A percentile compares a stretch with the other conserved stretches of the same genome.
These are phyloP conservation scores for Pigoraptor vietnamica DNA, from an alignment of 78 protist species.

Conservation along the genomic window DNA sequence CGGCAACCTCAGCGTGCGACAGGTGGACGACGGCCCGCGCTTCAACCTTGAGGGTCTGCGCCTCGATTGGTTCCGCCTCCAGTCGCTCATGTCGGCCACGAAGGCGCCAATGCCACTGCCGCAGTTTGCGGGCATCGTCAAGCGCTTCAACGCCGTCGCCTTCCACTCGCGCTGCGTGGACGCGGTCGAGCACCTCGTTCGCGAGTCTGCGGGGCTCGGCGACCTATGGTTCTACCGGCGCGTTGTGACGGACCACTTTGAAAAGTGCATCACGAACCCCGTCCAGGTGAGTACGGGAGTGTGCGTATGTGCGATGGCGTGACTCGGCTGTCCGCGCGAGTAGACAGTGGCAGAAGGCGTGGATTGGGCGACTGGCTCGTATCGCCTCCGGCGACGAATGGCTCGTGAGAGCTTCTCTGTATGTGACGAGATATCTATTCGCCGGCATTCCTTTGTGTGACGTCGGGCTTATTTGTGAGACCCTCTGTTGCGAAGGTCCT, in stretches of 20 bases:
- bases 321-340: neutral
- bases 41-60: neutral
- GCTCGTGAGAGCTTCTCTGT: too few relatives aligned
- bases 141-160: neutral
- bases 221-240: neutral
- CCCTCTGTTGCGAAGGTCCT: neutral
- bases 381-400: too few relatives aligned
- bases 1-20: neutral
- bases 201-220: neutral
- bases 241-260: neutral
- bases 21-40: neutral
- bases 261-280: neutral
- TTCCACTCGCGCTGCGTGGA: neutral
- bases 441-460: too few relatives aligned
- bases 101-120: neutral
- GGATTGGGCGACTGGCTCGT: too few relatives aligned
- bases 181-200: neutral
- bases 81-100: neutral
- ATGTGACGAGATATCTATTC: too few relatives aligned
- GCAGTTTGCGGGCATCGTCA: neutral
- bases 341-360: neutral
- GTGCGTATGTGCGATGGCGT: neutral
- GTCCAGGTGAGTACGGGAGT: neutral
- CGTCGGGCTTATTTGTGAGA: too few relatives aligned
- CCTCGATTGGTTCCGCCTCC: slow-evolving; percentile 5